Evolutionary conservation across 495 filamentous ascomycete species (phyloP), one percentile per base, ranked within the genome.

Genomic region (Xylona heveae): DNA sequence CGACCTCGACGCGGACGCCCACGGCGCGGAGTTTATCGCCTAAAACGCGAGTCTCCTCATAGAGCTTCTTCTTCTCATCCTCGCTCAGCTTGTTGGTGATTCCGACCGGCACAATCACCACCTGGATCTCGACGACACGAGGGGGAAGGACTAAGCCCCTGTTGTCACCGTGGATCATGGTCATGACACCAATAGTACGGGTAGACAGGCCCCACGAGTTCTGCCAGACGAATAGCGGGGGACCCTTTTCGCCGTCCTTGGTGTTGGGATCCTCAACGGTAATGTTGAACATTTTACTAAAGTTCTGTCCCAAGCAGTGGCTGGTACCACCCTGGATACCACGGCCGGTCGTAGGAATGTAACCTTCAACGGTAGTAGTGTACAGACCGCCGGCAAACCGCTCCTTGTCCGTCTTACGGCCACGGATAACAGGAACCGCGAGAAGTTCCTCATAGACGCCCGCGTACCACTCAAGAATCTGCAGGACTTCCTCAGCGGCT

Each of bases 161-260:
- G 60, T 97, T 73, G 51, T 95, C 88, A 48, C 80, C 69, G 59
- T 97, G 88, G 35, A 84, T 78, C 73, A 97, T 90, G 42, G 91
- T 76, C 83, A 94, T 94, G 46, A 95, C 80, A 53, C 85, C 85
- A 43, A 97, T 84, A 18, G 80, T 72, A 48, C 88, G 77, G 29
- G 85, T 97, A 4, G 82, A 92, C 24, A 95, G 68, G 55, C 88
- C 88, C 88, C 88, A 97, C 4, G 80, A 91, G 59, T 97, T 97
- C 50, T 97, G 88, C 81, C 83, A 95, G 17, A 95, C 83, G 42
- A 80, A 49, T 35, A 92, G 52, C 36, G 75, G 67, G 32, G 62
- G 53, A 33, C 66, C 62, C 46, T 62, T 69, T 47, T 85, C 74
- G 25, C 71, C 80, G 22, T 71, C 66, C 52, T 80, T 80, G 30